Conservation (phyloP, 208 protist genomes). For the Trypanosoma mega region DNA sequence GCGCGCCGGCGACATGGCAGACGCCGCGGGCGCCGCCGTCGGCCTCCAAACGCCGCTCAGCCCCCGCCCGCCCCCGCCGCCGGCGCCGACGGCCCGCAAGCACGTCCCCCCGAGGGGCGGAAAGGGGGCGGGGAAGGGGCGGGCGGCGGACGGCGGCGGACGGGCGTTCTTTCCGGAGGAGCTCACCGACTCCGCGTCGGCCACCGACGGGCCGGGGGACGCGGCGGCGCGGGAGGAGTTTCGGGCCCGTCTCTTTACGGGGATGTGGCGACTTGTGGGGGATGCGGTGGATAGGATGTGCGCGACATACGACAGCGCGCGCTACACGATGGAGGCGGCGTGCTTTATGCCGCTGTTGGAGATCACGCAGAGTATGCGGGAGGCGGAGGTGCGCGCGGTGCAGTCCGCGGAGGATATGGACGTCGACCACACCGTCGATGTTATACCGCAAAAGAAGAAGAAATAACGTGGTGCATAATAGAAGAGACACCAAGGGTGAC, state of each 20-base stretch:
- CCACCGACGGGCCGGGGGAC: not conserved
- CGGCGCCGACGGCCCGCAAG: not conserved
- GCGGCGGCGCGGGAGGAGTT: slow-evolving; percentile 30
- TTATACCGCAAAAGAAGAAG: slow-evolving; percentile 33
- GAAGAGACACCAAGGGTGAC: not conserved
- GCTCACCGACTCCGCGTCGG: not conserved
- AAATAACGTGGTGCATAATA: slow-evolving; percentile 1
- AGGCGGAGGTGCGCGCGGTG: slow-evolving; percentile 44
- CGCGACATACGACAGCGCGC: slow-evolving; percentile 25
- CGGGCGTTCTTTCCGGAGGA: not conserved
- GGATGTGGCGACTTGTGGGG: slow-evolving; percentile 23
- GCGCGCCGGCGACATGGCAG: slow-evolving; percentile 11
- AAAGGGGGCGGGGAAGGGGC: slow-evolving; percentile 8
- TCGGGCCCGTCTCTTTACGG: slow-evolving; percentile 20
- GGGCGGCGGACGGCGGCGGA: no score
- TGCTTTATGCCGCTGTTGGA: slow-evolving; percentile 61
- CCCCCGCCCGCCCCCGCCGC: not conserved
- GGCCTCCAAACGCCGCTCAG: slow-evolving; percentile 3
- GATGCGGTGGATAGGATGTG: slow-evolving; percentile 16
- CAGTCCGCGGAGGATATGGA: slow-evolving; percentile 51
- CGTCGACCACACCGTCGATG: slow-evolving; percentile 54
- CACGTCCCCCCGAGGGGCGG: not conserved
- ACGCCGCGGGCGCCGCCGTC: slow-evolving; percentile 1
- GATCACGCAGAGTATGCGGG: slow-evolving; percentile 36
- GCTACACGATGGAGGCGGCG: slow-evolving; percentile 40